Percentiles rank a stretch among this genome's conserved stretches.
Conservation (phyloP, 1,139 yeast genomes). For the Zygosaccharomyces pseudobailii region DNA sequence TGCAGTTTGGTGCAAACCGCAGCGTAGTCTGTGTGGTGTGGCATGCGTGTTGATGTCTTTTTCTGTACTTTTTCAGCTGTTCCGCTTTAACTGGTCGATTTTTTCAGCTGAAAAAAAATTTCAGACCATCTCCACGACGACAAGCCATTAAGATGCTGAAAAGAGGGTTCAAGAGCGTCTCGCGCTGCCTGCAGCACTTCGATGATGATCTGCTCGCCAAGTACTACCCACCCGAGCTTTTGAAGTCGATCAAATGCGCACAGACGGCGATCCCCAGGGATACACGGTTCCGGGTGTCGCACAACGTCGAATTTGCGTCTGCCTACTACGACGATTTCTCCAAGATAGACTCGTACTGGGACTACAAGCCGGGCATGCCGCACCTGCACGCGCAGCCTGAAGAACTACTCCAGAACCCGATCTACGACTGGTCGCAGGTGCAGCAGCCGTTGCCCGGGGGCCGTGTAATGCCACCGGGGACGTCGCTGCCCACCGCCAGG, state of each 20-base stretch:
- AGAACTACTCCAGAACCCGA: conserved; percentile 35
- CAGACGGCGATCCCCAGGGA: conserved; percentile 66
- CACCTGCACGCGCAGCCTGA: conserved; percentile 38
- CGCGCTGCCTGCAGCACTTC: conserved; percentile 14
- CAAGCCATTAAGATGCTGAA: neutral
- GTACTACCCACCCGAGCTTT: conserved; percentile 39
- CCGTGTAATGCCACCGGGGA: conserved; percentile 39
- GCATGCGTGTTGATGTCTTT: no score
- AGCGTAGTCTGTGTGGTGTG: no score
- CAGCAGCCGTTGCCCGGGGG: conserved; percentile 27
- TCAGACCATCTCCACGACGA: neutral
- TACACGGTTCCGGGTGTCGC: conserved; percentile 23
- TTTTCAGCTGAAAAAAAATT: neutral
- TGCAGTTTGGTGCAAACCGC: no score
- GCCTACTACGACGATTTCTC: conserved; percentile 58
- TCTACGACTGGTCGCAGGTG: conserved; percentile 33
- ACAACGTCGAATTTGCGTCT: conserved; percentile 50
- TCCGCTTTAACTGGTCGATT: neutral
- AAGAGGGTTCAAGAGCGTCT: neutral
- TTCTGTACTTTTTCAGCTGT: neutral
- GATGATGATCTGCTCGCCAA: conserved; percentile 21
- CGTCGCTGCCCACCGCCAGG: conserved; percentile 27
- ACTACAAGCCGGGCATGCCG: conserved; percentile 42
- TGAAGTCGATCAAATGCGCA: conserved; percentile 75
- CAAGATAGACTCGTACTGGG: conserved; percentile 54